Base-by-base conservation (phyloP, 2,329 filamentous ascomycete genomes). In the Fusarium decemcellulare region DNA sequence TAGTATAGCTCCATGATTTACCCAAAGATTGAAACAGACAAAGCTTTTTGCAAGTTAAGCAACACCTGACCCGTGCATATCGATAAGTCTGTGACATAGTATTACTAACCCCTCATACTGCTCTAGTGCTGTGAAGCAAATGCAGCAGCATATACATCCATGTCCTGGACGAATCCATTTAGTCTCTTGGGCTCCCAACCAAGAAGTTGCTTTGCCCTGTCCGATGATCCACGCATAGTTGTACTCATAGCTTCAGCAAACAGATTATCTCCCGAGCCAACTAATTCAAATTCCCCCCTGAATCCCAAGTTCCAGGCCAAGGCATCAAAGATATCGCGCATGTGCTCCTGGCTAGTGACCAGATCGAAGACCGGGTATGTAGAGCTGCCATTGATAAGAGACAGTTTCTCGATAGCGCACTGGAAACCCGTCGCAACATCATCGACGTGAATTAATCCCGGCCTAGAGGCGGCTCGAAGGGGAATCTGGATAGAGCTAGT, bases 341-440 rank as follows among this genome's bases (percentile, higher is more conserved):
- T 54, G 9, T 36, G 18, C 8, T 54, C 51, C 16, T 54, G 51
- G 16, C 51, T 54, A 2, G 51, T 54, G 6, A 43, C 37, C 1
- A 54, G 37, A 15, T 54, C 51, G 23, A 54, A 54, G 4, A 34
- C 51, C 27, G 51, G 51, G 14, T 43, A 54, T 3, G 39, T 43
- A 18, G 51, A 54, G 1, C 51, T 39, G n/a, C 39, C 39, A n/a
- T 34, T 54, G 29, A 54, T 32, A 9, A 54, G 51, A 34, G 51
- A 43, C 6, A 54, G 2, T 8, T 32, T 54, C 8, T 54, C 51
- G 2, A 54, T 54, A 3, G 51, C 51, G 2, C 51, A 34, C 40
- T 54, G 43, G 29, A 54, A 54, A 6, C 51, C 51, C 6, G 51
- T n/a, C 2, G 51, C 51, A n/a, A 54, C 51, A 43, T 54, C 51